Evolutionary conservation across 306 rosid species (phyloP), one percentile per base, ranked within the genome.

Genomic region (Rubus parviflorus): DNA sequence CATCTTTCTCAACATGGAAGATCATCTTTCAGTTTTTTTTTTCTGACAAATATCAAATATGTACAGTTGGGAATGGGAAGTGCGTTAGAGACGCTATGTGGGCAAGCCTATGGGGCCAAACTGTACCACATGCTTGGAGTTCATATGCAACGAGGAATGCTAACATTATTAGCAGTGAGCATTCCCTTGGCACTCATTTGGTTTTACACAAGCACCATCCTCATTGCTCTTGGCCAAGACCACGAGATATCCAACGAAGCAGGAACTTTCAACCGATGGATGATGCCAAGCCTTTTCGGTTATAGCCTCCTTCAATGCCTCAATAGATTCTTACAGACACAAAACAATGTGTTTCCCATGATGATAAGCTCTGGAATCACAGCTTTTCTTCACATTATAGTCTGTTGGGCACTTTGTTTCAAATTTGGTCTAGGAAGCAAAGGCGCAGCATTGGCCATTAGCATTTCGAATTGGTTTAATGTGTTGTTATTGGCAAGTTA

Each of bases 101-200:
- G 92, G 1, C 88, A 88, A 80, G 89, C 92, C 77, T 88, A 84
- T 76, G 90, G 92, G 56, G 88, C 87, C 17, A 88, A 46, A 35
- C 84, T 82, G 20, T 86, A 86, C 81, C 85, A 84, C 75, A 82
- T 84, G 90, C 83, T 88, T 58, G 92, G 92, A 43, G 40, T 86
- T 57, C 82, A 88, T 75, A 82, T 87, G 51, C 92, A 88, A 68
- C 79, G 85, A 61, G 88, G 85, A 64, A 88, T 88, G 87, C 52
- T 86, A 25, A 82, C 82, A 35, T 82, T 88, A 20, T 68, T 88
- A 64, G 70, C 20, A 0, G 53, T 82, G 42, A 73, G 85, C 78
- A 75, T 84, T 76, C 90, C 90, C 73, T 46, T 88, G 15, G 74
- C 90, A 2, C 16, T 80, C 35, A 66, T 88, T 40, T 88, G 84